Base-by-base conservation (phyloP, 495 filamentous ascomycete genomes). In the Podospora pseudopauciseta region DNA sequence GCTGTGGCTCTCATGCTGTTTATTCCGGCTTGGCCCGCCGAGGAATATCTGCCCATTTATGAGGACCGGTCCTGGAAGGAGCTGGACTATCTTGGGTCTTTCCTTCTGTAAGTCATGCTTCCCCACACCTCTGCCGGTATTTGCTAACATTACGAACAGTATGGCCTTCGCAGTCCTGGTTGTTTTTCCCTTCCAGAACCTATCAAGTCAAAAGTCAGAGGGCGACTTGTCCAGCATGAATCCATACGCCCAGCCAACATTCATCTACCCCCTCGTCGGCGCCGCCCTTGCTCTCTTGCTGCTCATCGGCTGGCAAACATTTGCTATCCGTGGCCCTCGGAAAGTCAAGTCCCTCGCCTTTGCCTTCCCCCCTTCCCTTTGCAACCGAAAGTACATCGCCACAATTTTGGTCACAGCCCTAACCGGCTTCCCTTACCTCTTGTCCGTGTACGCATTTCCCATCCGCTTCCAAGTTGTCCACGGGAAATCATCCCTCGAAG, bases 381-480 rank as follows among this genome's bases (percentile, higher is more conserved):
- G 71, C 34, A 80, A 78, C 68, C 70, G 71, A 16, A 68, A 39
- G 23, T 78, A 75, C 66, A 53, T 69, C 63, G 79, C 79, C 28
- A 78, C 78, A 60, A 75, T 80, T 5, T 70, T 73, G 9, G 77
- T 80, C 65, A 84, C 83, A 5, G 69, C 86, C 19, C 70, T 84
- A 3, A 77, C 80, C 5, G 88, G 88, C 23, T 89, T 87, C 68
- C 83, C 85, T 0, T 89, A 84, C 71, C 81, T 87, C 39, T 73
- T 85, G 11, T 72, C 78, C 67, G 71, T 90, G 15, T 86, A 88
- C 23, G 82, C 84, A 58, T 81, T 91, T 20, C 86, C 88, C 3
- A 77, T 87, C 27, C 82, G 86, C 49, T 82, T 87, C 60, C 86
- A 89, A 70, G 72, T 87, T 20, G 85, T 90, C 27, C 82, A 88